Evolutionary conservation across 2,329 filamentous ascomycete genomes (phyloP).

Genomic region (Cladophialophora psammophila): DNA sequence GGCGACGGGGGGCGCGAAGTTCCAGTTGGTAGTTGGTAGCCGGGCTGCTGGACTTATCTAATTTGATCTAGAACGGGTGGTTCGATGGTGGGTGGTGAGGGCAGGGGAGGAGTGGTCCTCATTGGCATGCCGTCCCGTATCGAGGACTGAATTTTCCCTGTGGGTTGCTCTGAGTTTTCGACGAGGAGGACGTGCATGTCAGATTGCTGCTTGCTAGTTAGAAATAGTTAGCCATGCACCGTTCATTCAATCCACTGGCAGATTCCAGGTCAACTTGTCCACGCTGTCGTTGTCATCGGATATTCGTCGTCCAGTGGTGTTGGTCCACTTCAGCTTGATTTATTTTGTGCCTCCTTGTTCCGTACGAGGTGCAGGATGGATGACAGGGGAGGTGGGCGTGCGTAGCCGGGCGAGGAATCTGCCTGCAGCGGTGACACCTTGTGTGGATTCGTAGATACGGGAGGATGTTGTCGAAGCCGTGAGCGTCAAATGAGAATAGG

Average conservation of each 20-base stretch:
- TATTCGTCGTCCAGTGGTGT: neutral
- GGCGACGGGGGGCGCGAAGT: neutral
- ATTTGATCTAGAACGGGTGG: neutral
- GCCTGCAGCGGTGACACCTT: neutral
- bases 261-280: neutral
- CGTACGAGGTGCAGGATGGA: neutral
- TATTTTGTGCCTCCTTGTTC: neutral
- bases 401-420: neutral
- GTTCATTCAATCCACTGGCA: neutral
- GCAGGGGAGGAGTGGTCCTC: neutral
- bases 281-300: neutral
- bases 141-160: neutral
- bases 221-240: neutral
- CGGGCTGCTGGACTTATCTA: conserved; percentile 1
- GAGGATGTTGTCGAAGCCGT: no score
- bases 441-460: neutral
- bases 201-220: conserved; percentile 7
- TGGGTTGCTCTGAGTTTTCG: neutral
- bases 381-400: neutral
- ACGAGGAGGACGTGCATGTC: conserved; percentile 7
- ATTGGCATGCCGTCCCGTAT: conserved; percentile 9
- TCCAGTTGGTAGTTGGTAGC: neutral
- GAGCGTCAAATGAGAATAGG: neutral
- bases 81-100: neutral
- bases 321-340: neutral